Evolutionary conservation across 106 monocot genomes (phyloP).

Genomic region (Acorus gramineus): DNA sequence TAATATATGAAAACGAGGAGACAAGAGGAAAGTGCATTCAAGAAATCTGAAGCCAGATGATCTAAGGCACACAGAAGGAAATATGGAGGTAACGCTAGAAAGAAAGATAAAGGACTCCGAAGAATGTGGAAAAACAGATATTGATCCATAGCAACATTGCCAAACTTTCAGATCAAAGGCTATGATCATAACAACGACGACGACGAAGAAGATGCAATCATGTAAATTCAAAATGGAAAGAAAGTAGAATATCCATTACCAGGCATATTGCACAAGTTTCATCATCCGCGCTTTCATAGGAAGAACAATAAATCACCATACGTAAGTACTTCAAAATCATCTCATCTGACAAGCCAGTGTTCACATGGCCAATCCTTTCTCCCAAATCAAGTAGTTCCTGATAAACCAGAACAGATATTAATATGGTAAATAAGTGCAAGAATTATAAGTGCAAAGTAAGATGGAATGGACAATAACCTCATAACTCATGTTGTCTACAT

Average conservation of each 20-base stretch:
- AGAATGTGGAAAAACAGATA: too few relatives aligned
- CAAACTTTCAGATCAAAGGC: too few relatives aligned
- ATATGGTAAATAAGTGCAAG: neutral
- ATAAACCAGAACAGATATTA: neutral
- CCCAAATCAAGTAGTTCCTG: constrained; percentile 71
- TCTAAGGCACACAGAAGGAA: too few relatives aligned
- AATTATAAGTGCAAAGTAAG: neutral
- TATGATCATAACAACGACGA: too few relatives aligned
- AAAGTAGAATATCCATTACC: constrained; percentile 14
- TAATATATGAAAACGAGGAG: too few relatives aligned
- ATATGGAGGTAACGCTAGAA: too few relatives aligned
- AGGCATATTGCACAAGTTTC: constrained; percentile 47
- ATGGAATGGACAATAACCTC: constrained; percentile 21
- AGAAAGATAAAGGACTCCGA: too few relatives aligned
- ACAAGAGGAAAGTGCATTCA: too few relatives aligned
- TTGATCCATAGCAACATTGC: too few relatives aligned
- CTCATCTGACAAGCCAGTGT: constrained; percentile 45
- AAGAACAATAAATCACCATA: constrained; percentile 9
- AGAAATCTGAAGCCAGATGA: too few relatives aligned
- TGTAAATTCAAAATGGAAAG: too few relatives aligned
- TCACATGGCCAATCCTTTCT: constrained; percentile 68
- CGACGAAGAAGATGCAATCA: too few relatives aligned
- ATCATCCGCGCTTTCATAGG: constrained; percentile 5
- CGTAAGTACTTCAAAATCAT: constrained; percentile 28
- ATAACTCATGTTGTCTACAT: constrained; percentile 57